Evolutionary conservation across 345 rosid genomes (phyloP).

Genomic region (Nasturtium officinale): DNA sequence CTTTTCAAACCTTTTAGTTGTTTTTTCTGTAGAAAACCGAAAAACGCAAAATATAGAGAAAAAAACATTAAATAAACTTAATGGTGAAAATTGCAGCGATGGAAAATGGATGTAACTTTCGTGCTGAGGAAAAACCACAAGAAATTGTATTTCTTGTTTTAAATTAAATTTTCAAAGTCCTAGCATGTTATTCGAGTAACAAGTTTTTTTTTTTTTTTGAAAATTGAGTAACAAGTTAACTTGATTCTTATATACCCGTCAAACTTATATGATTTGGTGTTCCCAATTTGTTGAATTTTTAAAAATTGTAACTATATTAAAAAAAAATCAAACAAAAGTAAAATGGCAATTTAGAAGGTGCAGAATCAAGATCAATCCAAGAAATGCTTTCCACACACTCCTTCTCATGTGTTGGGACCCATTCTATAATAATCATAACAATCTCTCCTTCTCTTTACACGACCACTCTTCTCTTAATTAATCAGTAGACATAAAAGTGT

Average conservation of each 20-base stretch:
- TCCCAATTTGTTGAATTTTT: neutral
- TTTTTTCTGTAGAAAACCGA: too few relatives aligned
- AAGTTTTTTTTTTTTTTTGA: too few relatives aligned
- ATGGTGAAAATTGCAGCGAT: too few relatives aligned
- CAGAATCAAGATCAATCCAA: constrained; percentile 34
- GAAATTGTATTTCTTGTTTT: too few relatives aligned
- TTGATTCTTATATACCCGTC: neutral
- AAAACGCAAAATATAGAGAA: too few relatives aligned
- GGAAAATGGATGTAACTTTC: too few relatives aligned
- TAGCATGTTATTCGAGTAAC: neutral
- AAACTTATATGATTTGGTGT: neutral
- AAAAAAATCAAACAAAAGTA: constrained; percentile 18
- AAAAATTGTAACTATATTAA: too few relatives aligned
- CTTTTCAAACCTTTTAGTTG: too few relatives aligned
- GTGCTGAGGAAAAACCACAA: too few relatives aligned
- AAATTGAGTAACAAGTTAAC: too few relatives aligned
- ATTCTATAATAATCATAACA: constrained; percentile 8
- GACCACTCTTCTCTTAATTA: constrained; percentile 25
- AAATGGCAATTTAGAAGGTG: constrained; percentile 36
- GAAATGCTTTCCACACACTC: constrained; percentile 44
- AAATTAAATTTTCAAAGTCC: neutral
- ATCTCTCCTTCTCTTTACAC: neutral
- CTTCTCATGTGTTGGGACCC: constrained; percentile 36
- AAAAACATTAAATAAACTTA: too few relatives aligned
- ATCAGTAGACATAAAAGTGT: constrained; percentile 30